These are phyloP conservation scores for Maudiozyma humilis DNA, from an alignment of 1,139 yeast species.

Conservation along the genomic window DNA sequence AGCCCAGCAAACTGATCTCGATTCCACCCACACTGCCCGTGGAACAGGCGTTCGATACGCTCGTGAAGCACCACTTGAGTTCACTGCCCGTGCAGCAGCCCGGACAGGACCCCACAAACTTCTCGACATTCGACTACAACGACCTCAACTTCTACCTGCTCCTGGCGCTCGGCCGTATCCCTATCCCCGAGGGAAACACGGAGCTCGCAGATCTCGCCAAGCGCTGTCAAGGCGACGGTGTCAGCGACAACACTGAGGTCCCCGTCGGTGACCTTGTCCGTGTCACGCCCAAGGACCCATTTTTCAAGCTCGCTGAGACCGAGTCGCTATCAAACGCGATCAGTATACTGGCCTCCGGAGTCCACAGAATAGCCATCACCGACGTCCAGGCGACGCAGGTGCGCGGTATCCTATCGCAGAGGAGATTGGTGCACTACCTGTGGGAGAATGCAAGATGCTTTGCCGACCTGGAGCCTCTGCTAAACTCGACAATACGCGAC, in stretches of 20 bases:
- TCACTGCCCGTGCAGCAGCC: constrained; percentile 66
- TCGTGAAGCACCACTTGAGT: constrained; percentile 64
- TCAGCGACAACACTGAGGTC: constrained; percentile 14
- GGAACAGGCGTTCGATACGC: constrained; percentile 77
- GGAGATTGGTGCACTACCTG: constrained; percentile 69
- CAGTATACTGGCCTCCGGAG: constrained; percentile 83
- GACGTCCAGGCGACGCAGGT: constrained; percentile 41
- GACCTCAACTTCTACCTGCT: constrained; percentile 80
- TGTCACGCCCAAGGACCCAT: constrained; percentile 80
- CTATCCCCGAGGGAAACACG: constrained; percentile 30
- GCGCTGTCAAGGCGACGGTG: constrained; percentile 25
- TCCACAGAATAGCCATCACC: constrained; percentile 82
- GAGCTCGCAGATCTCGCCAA: constrained; percentile 13
- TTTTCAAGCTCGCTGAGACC: constrained; percentile 60
- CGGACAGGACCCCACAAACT: constrained; percentile 44
- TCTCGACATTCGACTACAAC: constrained; percentile 81
- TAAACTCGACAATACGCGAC: constrained; percentile 44
- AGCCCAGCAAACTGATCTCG: constrained; percentile 64
- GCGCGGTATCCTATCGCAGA: constrained; percentile 79
- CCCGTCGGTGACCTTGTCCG: constrained; percentile 33
- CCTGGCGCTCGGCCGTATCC: constrained; percentile 60
- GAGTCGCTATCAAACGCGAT: constrained; percentile 67
- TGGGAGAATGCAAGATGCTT: constrained; percentile 91
- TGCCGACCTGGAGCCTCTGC: constrained; percentile 65
- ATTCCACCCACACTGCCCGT: constrained; percentile 60